These are phyloP conservation scores for Herpetomonas tarakana DNA, from an alignment of 208 protist species.

Conservation along the genomic window DNA sequence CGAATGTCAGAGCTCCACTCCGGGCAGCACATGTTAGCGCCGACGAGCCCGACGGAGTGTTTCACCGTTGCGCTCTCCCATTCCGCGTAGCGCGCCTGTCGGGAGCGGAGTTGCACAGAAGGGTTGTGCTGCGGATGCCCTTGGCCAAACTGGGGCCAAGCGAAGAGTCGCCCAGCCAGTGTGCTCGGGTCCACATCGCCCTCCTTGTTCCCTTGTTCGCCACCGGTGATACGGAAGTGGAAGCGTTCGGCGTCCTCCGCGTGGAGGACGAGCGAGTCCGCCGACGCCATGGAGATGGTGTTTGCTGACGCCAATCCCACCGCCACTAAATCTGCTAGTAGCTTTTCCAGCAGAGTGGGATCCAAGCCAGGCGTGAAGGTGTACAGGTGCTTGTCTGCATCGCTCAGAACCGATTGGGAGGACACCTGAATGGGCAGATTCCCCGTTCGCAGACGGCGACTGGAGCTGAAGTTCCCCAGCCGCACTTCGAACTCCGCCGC, in stretches of 20 bases:
- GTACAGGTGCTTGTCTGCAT: conserved; percentile 9
- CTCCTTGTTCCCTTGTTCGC: no score
- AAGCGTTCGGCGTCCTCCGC: neutral
- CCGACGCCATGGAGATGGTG: neutral
- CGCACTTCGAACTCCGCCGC: conserved; percentile 60
- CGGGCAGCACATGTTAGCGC: conserved; percentile 26
- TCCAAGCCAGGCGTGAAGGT: conserved; percentile 16
- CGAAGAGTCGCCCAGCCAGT: no score
- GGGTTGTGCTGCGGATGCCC: no score
- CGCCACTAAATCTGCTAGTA: neutral
- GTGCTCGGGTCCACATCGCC: no score
- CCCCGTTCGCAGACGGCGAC: conserved; percentile 15
- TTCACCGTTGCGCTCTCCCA: neutral
- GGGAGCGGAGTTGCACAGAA: no score
- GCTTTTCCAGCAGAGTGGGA: neutral
- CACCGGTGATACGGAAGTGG: no score
- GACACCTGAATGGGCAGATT: conserved; percentile 27
- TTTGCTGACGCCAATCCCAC: neutral
- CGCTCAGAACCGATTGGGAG: conserved; percentile 35
- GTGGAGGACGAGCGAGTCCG: neutral
- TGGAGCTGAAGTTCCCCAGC: conserved; percentile 31
- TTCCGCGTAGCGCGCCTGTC: neutral
- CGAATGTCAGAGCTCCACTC: conserved; percentile 43
- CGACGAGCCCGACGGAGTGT: neutral
- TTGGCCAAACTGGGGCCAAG: no score